Percentiles rank a stretch among this genome's conserved stretches.
Evolutionary conservation across 1,284 basidiomycete species (phyloP).

Genomic region (Paramarasmius palmivorus): DNA sequence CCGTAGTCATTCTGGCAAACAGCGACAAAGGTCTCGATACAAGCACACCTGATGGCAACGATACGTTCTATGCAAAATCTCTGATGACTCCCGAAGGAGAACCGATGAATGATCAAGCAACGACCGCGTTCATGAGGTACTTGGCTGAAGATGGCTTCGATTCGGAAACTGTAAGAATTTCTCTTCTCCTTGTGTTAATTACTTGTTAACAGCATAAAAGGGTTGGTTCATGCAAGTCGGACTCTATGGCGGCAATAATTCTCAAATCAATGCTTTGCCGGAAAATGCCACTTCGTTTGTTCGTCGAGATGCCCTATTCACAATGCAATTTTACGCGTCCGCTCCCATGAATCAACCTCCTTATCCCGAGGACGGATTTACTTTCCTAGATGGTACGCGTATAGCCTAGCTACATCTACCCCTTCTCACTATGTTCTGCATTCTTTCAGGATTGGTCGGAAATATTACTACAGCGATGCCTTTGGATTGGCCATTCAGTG

Average conservation of each 20-base stretch:
- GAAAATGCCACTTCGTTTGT: neutral
- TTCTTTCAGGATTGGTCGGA: constrained; percentile 5
- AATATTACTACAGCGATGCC: constrained; percentile 17
- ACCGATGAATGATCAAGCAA: constrained; percentile 18
- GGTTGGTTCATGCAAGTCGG: constrained; percentile 22
- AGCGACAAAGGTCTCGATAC: constrained; percentile 16
- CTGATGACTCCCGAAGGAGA: constrained; percentile 21
- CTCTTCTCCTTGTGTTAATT: neutral
- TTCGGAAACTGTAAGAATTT: constrained; percentile 6
- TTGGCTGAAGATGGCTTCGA: constrained; percentile 20
- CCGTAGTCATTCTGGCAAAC: constrained; percentile 28
- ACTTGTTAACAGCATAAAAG: constrained; percentile 5
- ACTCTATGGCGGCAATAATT: neutral
- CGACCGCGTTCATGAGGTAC: constrained; percentile 16
- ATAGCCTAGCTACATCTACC: neutral
- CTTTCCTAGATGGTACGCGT: neutral
- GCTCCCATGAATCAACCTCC: neutral
- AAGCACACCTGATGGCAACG: constrained; percentile 12
- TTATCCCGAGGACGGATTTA: constrained; percentile 4
- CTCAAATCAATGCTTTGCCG: neutral
- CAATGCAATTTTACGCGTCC: constrained; percentile 21
- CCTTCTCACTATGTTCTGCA: neutral
- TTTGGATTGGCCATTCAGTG: constrained; percentile 15
- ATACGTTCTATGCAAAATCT: constrained; percentile 32
- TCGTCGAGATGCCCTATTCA: constrained; percentile 18